Evolutionary conservation across 2,329 filamentous ascomycete species (phyloP), one percentile per base, ranked within the genome.

Genomic region (Talaromyces sp.): DNA sequence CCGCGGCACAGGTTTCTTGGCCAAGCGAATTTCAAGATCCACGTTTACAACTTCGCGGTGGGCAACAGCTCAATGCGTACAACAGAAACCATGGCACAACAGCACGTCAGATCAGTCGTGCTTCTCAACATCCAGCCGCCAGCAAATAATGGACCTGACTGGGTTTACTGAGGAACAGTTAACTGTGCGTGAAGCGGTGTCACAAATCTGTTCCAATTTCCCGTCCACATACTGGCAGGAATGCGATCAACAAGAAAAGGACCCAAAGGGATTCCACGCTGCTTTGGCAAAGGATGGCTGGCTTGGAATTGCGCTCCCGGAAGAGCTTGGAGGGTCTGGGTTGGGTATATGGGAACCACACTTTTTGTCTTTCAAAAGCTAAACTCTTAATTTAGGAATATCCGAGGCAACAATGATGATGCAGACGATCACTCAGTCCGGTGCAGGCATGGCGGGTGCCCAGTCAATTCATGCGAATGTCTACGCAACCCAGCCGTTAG

Each of bases 331-430:
- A 3, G 91, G 90, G 0, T 83, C 89, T 1, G 89, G 88, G 0
- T 75, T 96, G 9, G 59, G 59, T 61, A 55, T 10, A 17, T n/a
- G n/a, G n/a, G 11, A 4, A 14, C 6, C 17, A 26, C 14, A 11
- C 10, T 4, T 13, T 19, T 41, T 31, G 10, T 5, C n/a, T 14
- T 35, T 27, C 7, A 11, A 11, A 7, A 41, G 9, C 27, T 52
- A 17, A 46, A 56, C 13, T 41, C 19, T 35, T 29, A 11, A 53
- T 8, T 8, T 21, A 59, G 90, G 75, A 69, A 91, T 96, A 38
- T 88, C 88, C 0, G 90, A 95, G 70, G 90, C 90, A 0, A 90
- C 88, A 0, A 89, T 93, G 83, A 93, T 95, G 89, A 83, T 95
- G 80, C 90, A 96, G 68, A 90, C 89, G 2, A 90, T 93, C 60